phyloP scores from a whole-genome alignment of 306 rosid species.

The Senna tora region DNA sequence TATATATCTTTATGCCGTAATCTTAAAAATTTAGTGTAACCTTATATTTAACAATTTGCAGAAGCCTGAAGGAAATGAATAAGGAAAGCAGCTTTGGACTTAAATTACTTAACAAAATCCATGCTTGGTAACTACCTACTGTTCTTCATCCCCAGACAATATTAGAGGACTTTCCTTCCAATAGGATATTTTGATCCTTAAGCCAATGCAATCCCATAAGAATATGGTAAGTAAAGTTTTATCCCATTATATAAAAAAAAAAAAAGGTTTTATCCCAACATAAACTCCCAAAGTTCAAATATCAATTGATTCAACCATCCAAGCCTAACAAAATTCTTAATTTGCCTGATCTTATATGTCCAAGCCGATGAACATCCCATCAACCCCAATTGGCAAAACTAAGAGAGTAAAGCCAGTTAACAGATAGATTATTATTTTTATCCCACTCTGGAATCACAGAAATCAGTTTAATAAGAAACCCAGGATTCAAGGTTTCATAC shows the following conservation, averaged over 20 bases:
- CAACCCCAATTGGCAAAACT: neutral
- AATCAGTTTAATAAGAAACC: neutral
- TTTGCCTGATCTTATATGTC: neutral
- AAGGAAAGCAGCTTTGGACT: neutral
- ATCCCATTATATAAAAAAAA: too few species aligned
- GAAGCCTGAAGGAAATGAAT: neutral
- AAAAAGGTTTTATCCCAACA: too few species aligned
- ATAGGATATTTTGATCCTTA: neutral
- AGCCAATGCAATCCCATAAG: neutral
- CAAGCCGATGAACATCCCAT: neutral
- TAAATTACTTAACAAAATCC: neutral
- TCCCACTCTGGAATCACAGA: neutral
- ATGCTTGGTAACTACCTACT: neutral
- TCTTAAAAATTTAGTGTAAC: too few species aligned
- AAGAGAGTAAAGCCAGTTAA: neutral
- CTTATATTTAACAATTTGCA: neutral
- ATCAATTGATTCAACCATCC: conserved; percentile 2
- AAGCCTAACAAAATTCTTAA: neutral
- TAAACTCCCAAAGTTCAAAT: neutral
- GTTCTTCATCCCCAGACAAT: neutral
- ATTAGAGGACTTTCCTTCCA: neutral
- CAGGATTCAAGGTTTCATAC: neutral
- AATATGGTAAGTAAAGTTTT: too few species aligned
- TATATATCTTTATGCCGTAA: too few species aligned
- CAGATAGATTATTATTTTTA: too few species aligned